A percentile compares a stretch with the other conserved stretches of the same genome.
Evolutionary conservation across 108 stramenopile genomes (phyloP).

Genomic region (Parietichytrium sp.): DNA sequence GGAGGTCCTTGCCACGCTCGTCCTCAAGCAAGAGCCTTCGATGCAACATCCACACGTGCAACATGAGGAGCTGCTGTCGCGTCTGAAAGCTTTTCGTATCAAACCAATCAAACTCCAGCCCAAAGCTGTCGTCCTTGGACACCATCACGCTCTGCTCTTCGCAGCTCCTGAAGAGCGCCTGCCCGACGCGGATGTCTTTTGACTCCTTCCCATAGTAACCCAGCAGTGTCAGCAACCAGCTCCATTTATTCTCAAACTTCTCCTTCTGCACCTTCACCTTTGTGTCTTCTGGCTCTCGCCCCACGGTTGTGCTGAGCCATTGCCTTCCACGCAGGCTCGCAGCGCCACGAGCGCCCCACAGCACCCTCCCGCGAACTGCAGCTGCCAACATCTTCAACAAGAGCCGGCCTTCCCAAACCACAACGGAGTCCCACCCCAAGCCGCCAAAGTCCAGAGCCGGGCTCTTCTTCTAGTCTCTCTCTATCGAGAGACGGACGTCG

Average conservation of each 20-base stretch:
- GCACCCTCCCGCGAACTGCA: too few relatives aligned
- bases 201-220: slow-evolving; percentile 25
- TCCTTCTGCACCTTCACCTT: too few relatives aligned
- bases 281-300: too few relatives aligned
- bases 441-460: too few relatives aligned
- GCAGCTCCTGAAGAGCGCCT: slow-evolving; percentile 18
- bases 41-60: slow-evolving; percentile 88
- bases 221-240: not conserved
- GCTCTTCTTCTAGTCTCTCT: too few relatives aligned
- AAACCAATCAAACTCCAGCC: not conserved
- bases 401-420: too few relatives aligned
- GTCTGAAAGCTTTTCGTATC: slow-evolving; percentile 71
- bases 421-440: too few relatives aligned
- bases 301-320: too few relatives aligned
- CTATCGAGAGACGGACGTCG: too few relatives aligned
- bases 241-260: not conserved
- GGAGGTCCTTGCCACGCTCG: slow-evolving; percentile 50
- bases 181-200: not conserved
- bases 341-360: too few relatives aligned
- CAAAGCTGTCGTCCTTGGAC: not conserved
- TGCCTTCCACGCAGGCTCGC: too few relatives aligned
- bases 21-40: slow-evolving; percentile 70
- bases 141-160: slow-evolving; percentile 5
- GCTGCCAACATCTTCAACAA: too few relatives aligned
- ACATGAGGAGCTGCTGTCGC: slow-evolving; percentile 75